These are phyloP conservation scores for Sphaerulina musiva DNA, from an alignment of 2,329 filamentous ascomycete species.

Conservation along the genomic window DNA sequence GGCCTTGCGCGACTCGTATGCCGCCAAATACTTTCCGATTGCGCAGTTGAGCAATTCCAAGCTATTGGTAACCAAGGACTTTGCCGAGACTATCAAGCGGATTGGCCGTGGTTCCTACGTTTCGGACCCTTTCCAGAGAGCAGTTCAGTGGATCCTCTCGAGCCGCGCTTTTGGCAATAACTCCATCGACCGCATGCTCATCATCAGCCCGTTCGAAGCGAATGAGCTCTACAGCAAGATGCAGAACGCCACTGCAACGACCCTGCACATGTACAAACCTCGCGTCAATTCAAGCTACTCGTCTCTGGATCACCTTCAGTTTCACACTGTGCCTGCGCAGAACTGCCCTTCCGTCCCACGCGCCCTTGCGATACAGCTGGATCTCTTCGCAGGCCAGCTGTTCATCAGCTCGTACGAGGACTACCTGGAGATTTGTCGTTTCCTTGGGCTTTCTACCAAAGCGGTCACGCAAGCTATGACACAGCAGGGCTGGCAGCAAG, in stretches of 20 bases:
- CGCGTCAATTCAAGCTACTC: slow-evolving; percentile 36
- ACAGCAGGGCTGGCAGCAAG: slow-evolving; percentile 16
- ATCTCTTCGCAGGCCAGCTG: slow-evolving; percentile 62
- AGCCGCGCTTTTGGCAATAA: slow-evolving; percentile 13
- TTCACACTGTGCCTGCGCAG: slow-evolving; percentile 33
- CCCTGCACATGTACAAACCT: slow-evolving; percentile 48
- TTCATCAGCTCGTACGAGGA: slow-evolving; percentile 53
- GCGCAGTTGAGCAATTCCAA: neutral
- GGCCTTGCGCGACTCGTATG: slow-evolving; percentile 5
- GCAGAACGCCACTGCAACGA: slow-evolving; percentile 21
- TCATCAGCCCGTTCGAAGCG: slow-evolving; percentile 58
- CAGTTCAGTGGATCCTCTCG: slow-evolving; percentile 51
- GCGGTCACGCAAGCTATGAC: neutral
- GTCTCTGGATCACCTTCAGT: slow-evolving; percentile 42
- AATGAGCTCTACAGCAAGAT: slow-evolving; percentile 46
- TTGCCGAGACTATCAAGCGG: slow-evolving; percentile 8
- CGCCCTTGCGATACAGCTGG: slow-evolving; percentile 41
- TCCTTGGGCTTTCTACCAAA: slow-evolving; percentile 43
- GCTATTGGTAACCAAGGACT: slow-evolving; percentile 15
- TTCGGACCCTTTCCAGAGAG: slow-evolving; percentile 47
- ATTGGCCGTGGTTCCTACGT: neutral
- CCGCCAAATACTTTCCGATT: slow-evolving; percentile 2
- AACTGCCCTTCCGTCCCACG: slow-evolving; percentile 23
- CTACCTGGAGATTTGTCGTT: slow-evolving; percentile 49
- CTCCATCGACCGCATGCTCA: slow-evolving; percentile 35